Evolutionary conservation across 1,139 yeast species (phyloP).

Genomic region (Debaryomyces robertsiae): DNA sequence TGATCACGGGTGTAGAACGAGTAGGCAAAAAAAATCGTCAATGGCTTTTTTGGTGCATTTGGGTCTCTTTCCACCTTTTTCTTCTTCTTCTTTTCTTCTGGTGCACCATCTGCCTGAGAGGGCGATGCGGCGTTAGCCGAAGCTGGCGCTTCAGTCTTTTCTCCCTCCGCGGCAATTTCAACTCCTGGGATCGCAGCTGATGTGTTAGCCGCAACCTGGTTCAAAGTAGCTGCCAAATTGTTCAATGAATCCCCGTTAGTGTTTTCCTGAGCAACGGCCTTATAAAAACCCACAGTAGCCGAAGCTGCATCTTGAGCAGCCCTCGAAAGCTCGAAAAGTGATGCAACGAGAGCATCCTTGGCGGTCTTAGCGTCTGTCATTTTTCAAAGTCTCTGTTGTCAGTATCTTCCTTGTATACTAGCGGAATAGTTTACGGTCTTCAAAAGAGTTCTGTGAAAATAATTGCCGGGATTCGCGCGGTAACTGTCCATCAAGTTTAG

Average conservation of each 20-base stretch:
- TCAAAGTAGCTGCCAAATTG: conserved; percentile 35
- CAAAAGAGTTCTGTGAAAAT: conserved; percentile 6
- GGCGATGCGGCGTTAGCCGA: conserved; percentile 14
- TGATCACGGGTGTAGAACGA: conserved; percentile 64
- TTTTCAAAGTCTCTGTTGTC: conserved; percentile 3
- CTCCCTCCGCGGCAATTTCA: conserved; percentile 1
- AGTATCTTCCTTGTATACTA: not conserved
- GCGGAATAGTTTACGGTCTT: too few species aligned
- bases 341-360: conserved; percentile 64
- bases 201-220: conserved; percentile 19
- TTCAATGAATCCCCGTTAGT: conserved; percentile 35
- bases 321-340: conserved; percentile 76
- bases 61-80: conserved; percentile 60
- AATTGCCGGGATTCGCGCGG: conserved; percentile 6
- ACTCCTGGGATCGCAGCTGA: conserved; percentile 16
- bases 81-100: conserved; percentile 32
- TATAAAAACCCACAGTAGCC: conserved; percentile 75
- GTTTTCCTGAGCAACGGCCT: conserved; percentile 44
- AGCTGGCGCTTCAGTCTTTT: not conserved
- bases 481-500: conserved; percentile 3
- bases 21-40: conserved; percentile 82
- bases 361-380: conserved; percentile 44
- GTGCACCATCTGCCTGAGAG: conserved; percentile 21
- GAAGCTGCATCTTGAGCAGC: conserved; percentile 81
- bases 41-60: conserved; percentile 64